Conservation (phyloP, 345 rosid genomes). For the Angophora floribunda region DNA sequence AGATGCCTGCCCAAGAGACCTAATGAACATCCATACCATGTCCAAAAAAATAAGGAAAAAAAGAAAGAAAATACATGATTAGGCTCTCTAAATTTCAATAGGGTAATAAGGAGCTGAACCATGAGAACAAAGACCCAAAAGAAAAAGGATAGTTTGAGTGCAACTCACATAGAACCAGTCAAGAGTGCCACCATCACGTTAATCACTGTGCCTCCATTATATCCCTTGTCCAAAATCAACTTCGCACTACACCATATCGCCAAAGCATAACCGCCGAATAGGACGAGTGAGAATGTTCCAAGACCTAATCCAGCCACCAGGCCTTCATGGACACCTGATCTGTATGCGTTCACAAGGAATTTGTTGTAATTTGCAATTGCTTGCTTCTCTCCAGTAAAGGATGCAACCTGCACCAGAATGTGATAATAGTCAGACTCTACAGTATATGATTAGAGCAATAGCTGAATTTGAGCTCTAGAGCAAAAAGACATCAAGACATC, state of each 20-base stretch:
- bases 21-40: background rate
- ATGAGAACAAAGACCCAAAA: background rate
- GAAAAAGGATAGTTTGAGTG: too few relatives aligned
- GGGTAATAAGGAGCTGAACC: background rate
- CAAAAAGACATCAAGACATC: background rate
- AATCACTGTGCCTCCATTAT: slow-evolving; percentile 57
- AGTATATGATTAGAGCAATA: background rate
- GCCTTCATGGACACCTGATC: slow-evolving; percentile 59
- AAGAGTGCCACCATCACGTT: slow-evolving; percentile 69
- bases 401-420: slow-evolving; percentile 51
- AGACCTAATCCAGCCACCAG: slow-evolving; percentile 58
- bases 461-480: background rate
- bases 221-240: slow-evolving; percentile 70
- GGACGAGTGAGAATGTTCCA: slow-evolving; percentile 28
- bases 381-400: slow-evolving; percentile 83
- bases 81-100: background rate
- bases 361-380: slow-evolving; percentile 54
- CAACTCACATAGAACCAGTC: slow-evolving; percentile 69
- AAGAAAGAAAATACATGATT: background rate
- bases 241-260: slow-evolving; percentile 79
- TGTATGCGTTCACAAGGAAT: slow-evolving; percentile 50
- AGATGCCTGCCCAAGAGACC: slow-evolving; percentile 37
- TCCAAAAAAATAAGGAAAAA: background rate
- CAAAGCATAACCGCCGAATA: slow-evolving; percentile 54
- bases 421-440: background rate